Evolutionary conservation across 495 filamentous ascomycete species (phyloP), one percentile per base, ranked within the genome.

Genomic region (Aspergillus sclerotioniger): DNA sequence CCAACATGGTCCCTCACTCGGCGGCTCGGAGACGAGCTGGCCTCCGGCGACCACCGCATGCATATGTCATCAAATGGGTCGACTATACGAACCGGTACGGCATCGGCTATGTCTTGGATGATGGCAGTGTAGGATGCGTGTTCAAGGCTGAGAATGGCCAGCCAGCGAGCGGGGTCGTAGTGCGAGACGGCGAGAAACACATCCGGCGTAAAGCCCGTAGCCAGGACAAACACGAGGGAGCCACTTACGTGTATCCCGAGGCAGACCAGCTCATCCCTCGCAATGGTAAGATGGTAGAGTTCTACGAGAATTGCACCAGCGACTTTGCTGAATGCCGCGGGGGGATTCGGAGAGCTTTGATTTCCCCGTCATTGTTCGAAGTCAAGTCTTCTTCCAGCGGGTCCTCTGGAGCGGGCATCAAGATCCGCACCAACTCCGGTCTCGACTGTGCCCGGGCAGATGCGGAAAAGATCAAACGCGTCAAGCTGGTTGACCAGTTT

Each of bases 71-170:
- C 20, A 94, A 93, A 67, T 96, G 91, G 91, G 91, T 96, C n/a
- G 91, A 96, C 63, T 96, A 94, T 62, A 91, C 90, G 25, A 94
- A 94, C 70, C 90, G 90, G 62, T 92, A 91, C 64, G 91, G 91
- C 1, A 80, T 93, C 39, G 91, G 90, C 5, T 96, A 95, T 60
- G 89, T 92, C 39, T 71, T 96, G 32, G 90, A 88, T 49, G 89
- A 94, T 66, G 90, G 91, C 9, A 91, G 87, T 51, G 86, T 92
- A 37, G 91, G 90, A 5, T 91, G 89, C 61, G 86, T 93, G 15
- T 87, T 92, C 54, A 89, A 87, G 45, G 87, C 83, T 7, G 80
- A 81, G 15, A 82, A 82, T 31, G 68, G 75, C 10, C 76, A 85
- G 35, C 84, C 83, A 3, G 87, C 87, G 0, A 84, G 81, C 6